Evolutionary conservation across 148 eudicot genomes (phyloP), one percentile per base, ranked within the genome.

Genomic region (Rhododendron ferrugineum): DNA sequence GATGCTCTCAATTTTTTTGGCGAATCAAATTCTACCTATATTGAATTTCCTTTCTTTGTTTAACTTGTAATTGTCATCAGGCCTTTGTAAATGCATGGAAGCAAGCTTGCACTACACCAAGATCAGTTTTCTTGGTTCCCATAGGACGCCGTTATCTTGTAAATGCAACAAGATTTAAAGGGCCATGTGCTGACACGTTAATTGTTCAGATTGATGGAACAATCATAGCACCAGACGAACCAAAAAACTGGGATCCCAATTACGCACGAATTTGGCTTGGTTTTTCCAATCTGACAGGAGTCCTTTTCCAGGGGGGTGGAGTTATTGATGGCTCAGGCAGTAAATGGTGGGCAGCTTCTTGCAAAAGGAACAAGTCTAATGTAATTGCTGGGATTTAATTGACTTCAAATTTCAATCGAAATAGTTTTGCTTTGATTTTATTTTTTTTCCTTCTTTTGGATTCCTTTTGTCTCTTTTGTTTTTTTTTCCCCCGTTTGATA

Each of bases 261-360:
- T 86, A 87, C 46, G 87, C 96, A 15, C 86, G 96, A 77, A 86
- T 49, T 62, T 97, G 98, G 99, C 92, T 97, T 85, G 86, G 83
- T 32, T 97, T 95, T 88, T 93, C 89, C 89, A 93, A 95, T 87
- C 88, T 97, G 60, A 92, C 85, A 22, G 87, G 90, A 47, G 94
- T 89, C 36, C 18, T 52, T 89, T 97, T 97, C 87, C 96, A 92
- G 90, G 99, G 99, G 70, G 83, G 50, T 62, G 99, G 98, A 56
- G 96, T 95, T 62, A 91, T 97, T 86, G 98, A 97, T 90, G 99
- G 99, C 36, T 97, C 98, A 44, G 99, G 99, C 82, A 92, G 94
- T 90, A 95, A 94, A 91, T 97, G 99, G 99, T 97, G 99, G 99
- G 98, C 93, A 46, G 98, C 98, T 70, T 97, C 99, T 80, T 97